A percentile compares a stretch with the other conserved stretches of the same genome.
These are phyloP conservation scores for Eimeria brunetti DNA, from an alignment of 169 alveolate species.

Conservation along the genomic window DNA sequence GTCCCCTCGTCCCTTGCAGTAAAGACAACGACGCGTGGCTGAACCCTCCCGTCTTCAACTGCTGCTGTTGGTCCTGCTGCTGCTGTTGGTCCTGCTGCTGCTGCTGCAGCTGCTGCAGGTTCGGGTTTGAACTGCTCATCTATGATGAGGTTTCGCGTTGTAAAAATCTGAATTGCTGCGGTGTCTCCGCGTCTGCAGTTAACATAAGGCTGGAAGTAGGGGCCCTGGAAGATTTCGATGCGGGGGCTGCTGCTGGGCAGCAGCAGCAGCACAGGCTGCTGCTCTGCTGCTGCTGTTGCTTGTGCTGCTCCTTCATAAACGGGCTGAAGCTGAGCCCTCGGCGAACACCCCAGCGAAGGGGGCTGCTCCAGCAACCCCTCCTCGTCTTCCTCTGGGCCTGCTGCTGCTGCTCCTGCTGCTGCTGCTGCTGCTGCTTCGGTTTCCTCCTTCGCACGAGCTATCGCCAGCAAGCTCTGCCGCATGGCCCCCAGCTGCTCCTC, in stretches of 20 bases:
- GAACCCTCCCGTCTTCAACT: background rate
- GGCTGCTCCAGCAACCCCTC: background rate
- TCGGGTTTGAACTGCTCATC: background rate
- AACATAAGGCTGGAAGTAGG: background rate
- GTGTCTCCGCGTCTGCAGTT: background rate
- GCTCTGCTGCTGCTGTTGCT: constrained; percentile 14
- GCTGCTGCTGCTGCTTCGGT: constrained; percentile 29
- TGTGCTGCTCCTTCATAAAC: background rate
- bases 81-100: background rate
- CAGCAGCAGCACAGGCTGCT: constrained; percentile 42
- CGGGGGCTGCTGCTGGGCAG: background rate
- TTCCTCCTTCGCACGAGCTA: constrained; percentile 6
- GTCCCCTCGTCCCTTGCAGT: background rate
- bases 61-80: background rate
- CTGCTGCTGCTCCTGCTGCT: background rate
- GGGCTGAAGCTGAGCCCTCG: background rate
- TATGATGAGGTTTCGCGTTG: background rate
- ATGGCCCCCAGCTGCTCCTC: constrained; percentile 28
- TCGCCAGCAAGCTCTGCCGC: background rate
- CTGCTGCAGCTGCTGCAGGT: background rate
- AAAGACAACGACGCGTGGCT: background rate
- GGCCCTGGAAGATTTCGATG: background rate
- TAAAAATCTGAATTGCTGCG: background rate
- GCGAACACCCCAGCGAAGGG: background rate
- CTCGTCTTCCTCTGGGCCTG: background rate